Evolutionary conservation across 2,329 filamentous ascomycete species (phyloP), one percentile per base, ranked within the genome.

Genomic region (Colletotrichum spinosum): DNA sequence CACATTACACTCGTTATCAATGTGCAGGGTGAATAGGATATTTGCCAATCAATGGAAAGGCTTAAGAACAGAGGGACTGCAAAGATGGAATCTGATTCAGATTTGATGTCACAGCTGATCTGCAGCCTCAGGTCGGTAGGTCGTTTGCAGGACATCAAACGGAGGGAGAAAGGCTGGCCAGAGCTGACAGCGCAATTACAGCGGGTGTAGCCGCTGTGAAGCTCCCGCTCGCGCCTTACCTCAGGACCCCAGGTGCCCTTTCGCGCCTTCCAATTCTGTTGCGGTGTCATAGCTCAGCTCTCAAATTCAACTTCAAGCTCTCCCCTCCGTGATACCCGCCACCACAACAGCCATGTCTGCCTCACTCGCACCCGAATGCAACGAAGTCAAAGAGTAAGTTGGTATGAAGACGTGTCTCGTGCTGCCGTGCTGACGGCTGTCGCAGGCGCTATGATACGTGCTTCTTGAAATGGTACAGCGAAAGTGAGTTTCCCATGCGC

Each of bases 391-490:
- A 81, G 95, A 97, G 95, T 97, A 81, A 73, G 89, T 77, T 6
- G 15, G 33, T 2, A 35, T 3, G 6, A 4, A n/a, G 17, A 12
- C 13, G 25, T 10, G 44, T 17, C 38, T 11, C 15, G 10, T 15
- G 35, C 33, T 51, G 39, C 38, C 17, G 25, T 55, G 7, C 5
- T 6, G 10, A 41, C 58, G 48, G 54, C 45, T 6, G 46, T 46
- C 12, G 3, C 67, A 97, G 94, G 77, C 92, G 90, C 72, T 99
- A 99, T 76, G 96, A 99, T 78, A 94, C 91, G 56, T 99, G 96
- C 81, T 99, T 99, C 77, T 83, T 99, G 69, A 98, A 97, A 81
- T 99, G 96, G 96, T 99, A 99, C 79, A 97, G 94, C 76, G 96
- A 99, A 80, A 98, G 96, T 97, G 84, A 65, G 90, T 78, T 37